phyloP scores from a whole-genome alignment of 2,329 filamentous ascomycete species.

The Ophiostoma quercus region DNA sequence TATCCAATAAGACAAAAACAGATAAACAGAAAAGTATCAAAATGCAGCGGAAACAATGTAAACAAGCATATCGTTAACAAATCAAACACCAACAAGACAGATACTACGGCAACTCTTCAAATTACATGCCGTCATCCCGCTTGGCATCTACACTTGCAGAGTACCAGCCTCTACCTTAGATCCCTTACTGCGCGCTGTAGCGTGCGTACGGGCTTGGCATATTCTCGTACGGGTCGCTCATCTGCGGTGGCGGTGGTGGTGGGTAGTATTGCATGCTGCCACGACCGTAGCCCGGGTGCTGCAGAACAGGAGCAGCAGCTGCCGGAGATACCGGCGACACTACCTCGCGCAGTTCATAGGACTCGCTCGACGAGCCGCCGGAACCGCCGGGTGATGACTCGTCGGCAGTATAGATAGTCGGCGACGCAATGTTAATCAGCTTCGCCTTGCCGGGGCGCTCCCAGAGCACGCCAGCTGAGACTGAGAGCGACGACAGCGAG shows the following conservation, averaged over 20 bases:
- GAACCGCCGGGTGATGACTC: slow-evolving; percentile 22
- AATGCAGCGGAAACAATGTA: no score
- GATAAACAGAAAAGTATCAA: not conserved
- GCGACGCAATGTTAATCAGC: slow-evolving; percentile 19
- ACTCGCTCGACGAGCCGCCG: slow-evolving; percentile 33
- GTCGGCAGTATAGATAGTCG: not conserved
- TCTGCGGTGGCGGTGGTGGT: slow-evolving; percentile 19
- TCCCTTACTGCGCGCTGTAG: no score
- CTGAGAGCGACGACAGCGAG: slow-evolving; percentile 19
- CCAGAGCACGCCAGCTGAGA: slow-evolving; percentile 20
- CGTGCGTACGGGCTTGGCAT: no score
- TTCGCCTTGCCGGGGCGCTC: slow-evolving; percentile 39
- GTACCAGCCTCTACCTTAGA: no score
- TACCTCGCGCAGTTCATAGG: slow-evolving; percentile 47
- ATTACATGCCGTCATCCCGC: not conserved
- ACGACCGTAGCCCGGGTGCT: slow-evolving; percentile 36
- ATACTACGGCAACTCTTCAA: not conserved
- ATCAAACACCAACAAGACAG: not conserved
- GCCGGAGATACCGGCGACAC: not conserved
- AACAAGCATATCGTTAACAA: not conserved
- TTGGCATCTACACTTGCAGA: not conserved
- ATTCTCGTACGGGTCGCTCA: slow-evolving; percentile 8
- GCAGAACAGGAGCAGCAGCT: slow-evolving; percentile 36
- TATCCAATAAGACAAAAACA: not conserved
- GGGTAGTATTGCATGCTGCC: slow-evolving; percentile 31